Base-by-base conservation (phyloP, 2,329 filamentous ascomycete genomes). In the Pseudopithomyces chartarum region DNA sequence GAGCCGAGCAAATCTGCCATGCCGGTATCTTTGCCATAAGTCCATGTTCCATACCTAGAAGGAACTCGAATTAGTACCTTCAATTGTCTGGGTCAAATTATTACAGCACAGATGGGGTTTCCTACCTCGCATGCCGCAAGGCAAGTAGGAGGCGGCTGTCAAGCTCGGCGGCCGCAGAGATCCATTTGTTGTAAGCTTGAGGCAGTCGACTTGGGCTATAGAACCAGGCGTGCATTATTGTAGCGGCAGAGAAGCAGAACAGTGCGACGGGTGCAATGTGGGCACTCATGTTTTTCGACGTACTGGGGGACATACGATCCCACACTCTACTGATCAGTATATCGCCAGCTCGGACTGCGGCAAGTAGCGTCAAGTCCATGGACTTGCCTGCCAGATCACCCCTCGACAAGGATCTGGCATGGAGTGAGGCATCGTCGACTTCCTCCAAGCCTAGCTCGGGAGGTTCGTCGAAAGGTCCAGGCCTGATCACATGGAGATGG, bases 211-310 rank as follows among this genome's bases (percentile, higher is more conserved):
- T 81, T 0, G 91, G 90, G 10, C 81, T 74, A 77, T 94, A 96
- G 72, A 96, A 88, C 90, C 90, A 96, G 17, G 90, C 85, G 89
- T 90, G 94, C 92, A 96, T 96, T 63, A 96, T 88, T 36, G 91
- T 78, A 20, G 87, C 89, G 38, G 85, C 87, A 19, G 90, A 92
- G 33, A 83, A 74, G 43, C 89, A 86, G 73, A 96, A 96, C 17
- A 93, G 77, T 6, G 84, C 76, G 3, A 90, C 85, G 68, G 94
- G 89, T n/a, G 85, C 79, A 36, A 85, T 71, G 26, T 69, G 67
- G 26, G 78, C 73, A 6, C 75, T 33, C n/a, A 36, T 29, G 2
- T 49, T 39, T 2, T 58, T 34, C 12, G 39, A 40, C 13, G 55
- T 59, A 2, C 54, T 54, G 4, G 50, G 19, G 13, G 57, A 32